Conservation (phyloP, 352 stramenopile species). For the Globisporangium okanoganense region DNA sequence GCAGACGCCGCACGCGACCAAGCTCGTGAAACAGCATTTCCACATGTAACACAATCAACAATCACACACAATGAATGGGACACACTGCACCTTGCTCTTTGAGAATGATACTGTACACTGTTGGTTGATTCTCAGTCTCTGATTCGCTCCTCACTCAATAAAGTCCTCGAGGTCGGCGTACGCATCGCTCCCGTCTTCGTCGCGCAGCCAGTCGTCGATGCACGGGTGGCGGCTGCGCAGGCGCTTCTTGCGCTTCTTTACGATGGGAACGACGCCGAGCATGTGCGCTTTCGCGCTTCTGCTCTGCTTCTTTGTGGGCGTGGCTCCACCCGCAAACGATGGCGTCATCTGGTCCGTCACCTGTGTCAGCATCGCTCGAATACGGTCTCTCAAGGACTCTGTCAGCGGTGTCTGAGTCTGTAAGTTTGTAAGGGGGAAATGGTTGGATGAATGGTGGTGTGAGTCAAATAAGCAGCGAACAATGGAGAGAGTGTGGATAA, state of each 20-base stretch:
- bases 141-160: conserved; percentile 38
- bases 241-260: conserved; percentile 45
- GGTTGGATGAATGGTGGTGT: too few species aligned
- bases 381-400: conserved; percentile 16
- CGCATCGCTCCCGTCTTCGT: conserved; percentile 65
- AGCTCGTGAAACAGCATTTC: conserved; percentile 33
- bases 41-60: conserved; percentile 23
- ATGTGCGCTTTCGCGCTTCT: conserved; percentile 19
- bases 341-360: conserved; percentile 41
- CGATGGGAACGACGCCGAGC: conserved; percentile 50
- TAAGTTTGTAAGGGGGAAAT: too few species aligned
- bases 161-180: conserved; percentile 77
- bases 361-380: conserved; percentile 32
- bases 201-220: conserved; percentile 72
- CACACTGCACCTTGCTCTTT: background rate
- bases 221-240: conserved; percentile 65
- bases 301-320: conserved; percentile 19
- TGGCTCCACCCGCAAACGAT: conserved; percentile 5
- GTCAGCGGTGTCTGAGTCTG: conserved; percentile 20
- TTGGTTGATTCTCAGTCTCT: background rate
- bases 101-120: background rate
- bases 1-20: conserved; percentile 25
- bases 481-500: background rate
- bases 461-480: too few species aligned
- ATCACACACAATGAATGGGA: background rate